Evolutionary conservation across 2,329 filamentous ascomycete species (phyloP).

Genomic region (Zymoseptoria tritici): DNA sequence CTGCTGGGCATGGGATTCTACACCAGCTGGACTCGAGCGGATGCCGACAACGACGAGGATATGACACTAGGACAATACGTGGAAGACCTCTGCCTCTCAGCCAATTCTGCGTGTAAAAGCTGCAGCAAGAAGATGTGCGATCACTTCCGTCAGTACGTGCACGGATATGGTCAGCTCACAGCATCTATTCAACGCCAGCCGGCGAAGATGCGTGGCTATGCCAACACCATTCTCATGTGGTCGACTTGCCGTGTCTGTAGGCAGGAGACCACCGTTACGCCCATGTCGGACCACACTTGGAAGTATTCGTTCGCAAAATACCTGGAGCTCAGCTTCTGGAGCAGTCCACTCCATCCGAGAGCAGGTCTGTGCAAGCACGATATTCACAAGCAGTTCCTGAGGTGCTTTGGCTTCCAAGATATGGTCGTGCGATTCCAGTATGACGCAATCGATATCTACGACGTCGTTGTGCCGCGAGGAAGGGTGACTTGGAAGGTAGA

Average conservation of each 20-base stretch:
- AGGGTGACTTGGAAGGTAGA: conserved; percentile 97
- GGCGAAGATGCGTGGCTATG: conserved; percentile 56
- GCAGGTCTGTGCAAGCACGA: conserved; percentile 80
- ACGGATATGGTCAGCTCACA: conserved; percentile 88
- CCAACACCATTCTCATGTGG: conserved; percentile 90
- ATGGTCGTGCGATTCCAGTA: conserved; percentile 84
- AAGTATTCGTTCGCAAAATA: conserved; percentile 99
- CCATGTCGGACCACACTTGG: conserved; percentile 92
- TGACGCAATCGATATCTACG: conserved; percentile 83
- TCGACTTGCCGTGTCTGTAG: conserved; percentile 89
- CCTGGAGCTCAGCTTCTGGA: conserved; percentile 95
- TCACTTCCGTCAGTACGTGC: conserved; percentile 93
- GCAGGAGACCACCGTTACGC: conserved; percentile 78
- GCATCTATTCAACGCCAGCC: conserved; percentile 76
- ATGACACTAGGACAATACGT: conserved; percentile 93
- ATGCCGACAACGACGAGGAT: conserved; percentile 66
- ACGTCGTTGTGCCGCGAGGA: conserved; percentile 85
- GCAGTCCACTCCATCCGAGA: conserved; percentile 67
- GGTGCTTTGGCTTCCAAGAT: conserved; percentile 85
- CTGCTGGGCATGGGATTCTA: conserved; percentile 90
- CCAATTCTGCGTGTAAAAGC: conserved; percentile 68
- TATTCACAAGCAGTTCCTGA: conserved; percentile 81
- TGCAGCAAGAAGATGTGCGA: conserved; percentile 86
- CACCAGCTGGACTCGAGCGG: conserved; percentile 67
- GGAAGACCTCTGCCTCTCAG: conserved; percentile 74